A percentile compares a stretch with the other conserved stretches of the same genome.
Conservation (phyloP, 129 eudicot species). For the Heracleum sosnowskyi region DNA sequence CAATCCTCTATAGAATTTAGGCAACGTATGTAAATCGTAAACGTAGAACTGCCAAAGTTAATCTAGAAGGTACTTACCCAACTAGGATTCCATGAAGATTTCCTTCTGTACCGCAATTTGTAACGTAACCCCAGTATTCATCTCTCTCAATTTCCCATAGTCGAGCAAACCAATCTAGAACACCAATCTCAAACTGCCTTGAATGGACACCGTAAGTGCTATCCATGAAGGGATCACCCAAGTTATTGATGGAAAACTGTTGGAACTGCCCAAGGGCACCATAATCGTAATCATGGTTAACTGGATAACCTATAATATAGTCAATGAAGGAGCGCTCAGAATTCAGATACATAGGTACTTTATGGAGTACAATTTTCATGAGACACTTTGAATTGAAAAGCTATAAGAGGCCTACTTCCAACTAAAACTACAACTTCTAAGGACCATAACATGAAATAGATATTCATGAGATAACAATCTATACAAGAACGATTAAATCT, state of each 20-base stretch:
- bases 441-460: neutral
- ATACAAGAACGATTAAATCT: too few relatives aligned
- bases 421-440: too few relatives aligned
- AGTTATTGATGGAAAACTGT: conserved; percentile 88
- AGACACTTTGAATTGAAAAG: neutral
- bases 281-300: conserved; percentile 88
- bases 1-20: neutral
- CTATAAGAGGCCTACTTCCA: neutral
- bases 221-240: conserved; percentile 95
- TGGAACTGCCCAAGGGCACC: conserved; percentile 88
- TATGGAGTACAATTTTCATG: too few relatives aligned
- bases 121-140: conserved; percentile 95
- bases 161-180: conserved; percentile 94
- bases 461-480: neutral
- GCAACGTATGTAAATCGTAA: too few relatives aligned
- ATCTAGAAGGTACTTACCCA: conserved; percentile 45
- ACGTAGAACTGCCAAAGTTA: neutral
- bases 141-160: conserved; percentile 83
- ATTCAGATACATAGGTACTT: neutral
- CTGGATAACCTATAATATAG: conserved; percentile 63
- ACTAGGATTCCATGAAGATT: conserved; percentile 96
- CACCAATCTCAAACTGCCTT: conserved; percentile 83
- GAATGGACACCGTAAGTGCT: conserved; percentile 99
- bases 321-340: conserved; percentile 17
- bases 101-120: conserved; percentile 95